A percentile compares a stretch with the other conserved stretches of the same genome.
phyloP scores from a whole-genome alignment of 306 rosid genomes.

The Acmispon strigosus region DNA sequence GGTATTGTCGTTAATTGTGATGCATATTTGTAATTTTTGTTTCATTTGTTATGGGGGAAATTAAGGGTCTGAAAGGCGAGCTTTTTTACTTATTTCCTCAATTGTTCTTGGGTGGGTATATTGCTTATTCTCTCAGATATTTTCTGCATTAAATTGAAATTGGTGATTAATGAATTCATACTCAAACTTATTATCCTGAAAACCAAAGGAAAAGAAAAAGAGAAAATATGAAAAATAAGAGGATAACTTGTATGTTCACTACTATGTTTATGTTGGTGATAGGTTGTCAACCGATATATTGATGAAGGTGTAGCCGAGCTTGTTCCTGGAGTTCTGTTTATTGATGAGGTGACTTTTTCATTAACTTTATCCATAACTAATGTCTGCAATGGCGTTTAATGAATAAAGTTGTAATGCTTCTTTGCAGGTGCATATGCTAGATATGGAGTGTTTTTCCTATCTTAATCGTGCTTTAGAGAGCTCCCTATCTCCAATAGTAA shows the following conservation, averaged over 20 bases:
- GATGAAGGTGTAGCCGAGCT: conserved; percentile 99
- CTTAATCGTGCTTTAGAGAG: conserved; percentile 95
- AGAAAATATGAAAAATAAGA: neutral
- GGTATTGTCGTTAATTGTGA: conserved; percentile 34
- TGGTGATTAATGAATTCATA: neutral
- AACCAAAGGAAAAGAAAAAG: neutral
- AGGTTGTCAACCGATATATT: conserved; percentile 92
- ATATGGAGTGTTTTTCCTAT: conserved; percentile 96
- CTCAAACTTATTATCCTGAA: neutral
- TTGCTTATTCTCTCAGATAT: neutral
- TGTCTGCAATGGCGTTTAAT: neutral
- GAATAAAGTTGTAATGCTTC: conserved; percentile 7
- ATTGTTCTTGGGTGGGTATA: neutral
- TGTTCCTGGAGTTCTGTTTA: conserved; percentile 94
- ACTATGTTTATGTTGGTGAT: conserved; percentile 17
- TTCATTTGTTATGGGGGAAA: neutral
- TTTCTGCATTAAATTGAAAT: neutral
- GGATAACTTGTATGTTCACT: neutral
- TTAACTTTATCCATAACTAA: neutral
- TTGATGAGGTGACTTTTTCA: conserved; percentile 51
- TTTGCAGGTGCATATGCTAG: conserved; percentile 88
- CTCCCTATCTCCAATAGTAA: conserved; percentile 89
- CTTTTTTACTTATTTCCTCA: neutral
- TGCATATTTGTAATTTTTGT: neutral
- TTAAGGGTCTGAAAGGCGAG: neutral